These are phyloP conservation scores for Aspergillus sparsus DNA, from an alignment of 495 filamentous ascomycete species.

Conservation along the genomic window DNA sequence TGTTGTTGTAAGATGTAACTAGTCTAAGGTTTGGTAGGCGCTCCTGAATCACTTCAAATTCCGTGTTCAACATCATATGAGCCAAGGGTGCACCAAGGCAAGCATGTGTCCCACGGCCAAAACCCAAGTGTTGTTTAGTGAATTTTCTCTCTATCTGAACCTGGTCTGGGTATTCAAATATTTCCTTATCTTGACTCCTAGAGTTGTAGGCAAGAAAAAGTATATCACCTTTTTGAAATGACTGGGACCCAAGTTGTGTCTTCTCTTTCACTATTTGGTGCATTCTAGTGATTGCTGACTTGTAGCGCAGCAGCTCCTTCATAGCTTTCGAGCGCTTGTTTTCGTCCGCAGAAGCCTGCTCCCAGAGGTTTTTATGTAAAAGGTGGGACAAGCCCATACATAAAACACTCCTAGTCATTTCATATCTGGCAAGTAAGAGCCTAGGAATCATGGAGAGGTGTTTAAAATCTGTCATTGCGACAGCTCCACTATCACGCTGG, in stretches of 20 bases:
- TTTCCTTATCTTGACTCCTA: neutral
- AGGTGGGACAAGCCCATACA: neutral
- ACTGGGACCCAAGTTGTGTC: neutral
- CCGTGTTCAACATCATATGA: neutral
- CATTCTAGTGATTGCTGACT: neutral
- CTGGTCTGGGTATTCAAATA: neutral
- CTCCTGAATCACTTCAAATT: neutral
- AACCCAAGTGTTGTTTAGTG: neutral
- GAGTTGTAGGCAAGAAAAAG: neutral
- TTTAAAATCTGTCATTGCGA: neutral
- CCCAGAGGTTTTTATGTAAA: neutral
- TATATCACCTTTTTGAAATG: neutral
- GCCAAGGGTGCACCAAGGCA: neutral
- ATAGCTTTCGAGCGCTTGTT: neutral
- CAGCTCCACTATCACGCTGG: neutral
- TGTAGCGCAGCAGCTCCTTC: neutral
- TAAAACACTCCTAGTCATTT: constrained; percentile 1
- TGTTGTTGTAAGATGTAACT: neutral
- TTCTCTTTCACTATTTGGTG: neutral
- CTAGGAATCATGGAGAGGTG: constrained; percentile 2
- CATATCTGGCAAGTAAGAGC: neutral
- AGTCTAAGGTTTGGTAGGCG: neutral
- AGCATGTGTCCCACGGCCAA: neutral
- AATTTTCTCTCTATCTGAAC: neutral
- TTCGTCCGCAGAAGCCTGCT: neutral